phyloP scores from a whole-genome alignment of 208 protist genomes.

The Trypanosoma rangeli region DNA sequence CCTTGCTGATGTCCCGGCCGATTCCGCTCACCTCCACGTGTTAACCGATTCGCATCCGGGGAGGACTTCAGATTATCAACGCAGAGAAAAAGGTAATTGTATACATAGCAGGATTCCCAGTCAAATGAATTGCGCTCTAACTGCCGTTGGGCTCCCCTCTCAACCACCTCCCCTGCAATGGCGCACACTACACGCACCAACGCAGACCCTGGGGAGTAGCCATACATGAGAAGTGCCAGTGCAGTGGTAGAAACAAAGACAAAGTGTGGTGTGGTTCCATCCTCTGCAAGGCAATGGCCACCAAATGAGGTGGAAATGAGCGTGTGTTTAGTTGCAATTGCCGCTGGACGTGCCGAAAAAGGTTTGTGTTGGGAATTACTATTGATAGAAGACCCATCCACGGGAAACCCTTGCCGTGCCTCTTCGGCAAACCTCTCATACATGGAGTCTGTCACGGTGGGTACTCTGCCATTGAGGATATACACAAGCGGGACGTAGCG shows the following conservation, averaged over 20 bases:
- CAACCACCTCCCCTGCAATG: slow-evolving; percentile 23
- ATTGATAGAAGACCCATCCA: background rate
- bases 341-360: background rate
- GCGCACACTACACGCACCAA: slow-evolving; percentile 14
- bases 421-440: background rate
- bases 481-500: slow-evolving; percentile 15
- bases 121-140: slow-evolving; percentile 15
- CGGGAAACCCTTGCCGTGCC: background rate
- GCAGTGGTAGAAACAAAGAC: slow-evolving; percentile 23
- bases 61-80: slow-evolving; percentile 27
- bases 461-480: background rate
- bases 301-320: slow-evolving; percentile 14
- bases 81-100: slow-evolving; percentile 14
- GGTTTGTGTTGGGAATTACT: background rate
- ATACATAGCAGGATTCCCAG: slow-evolving; percentile 28
- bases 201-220: slow-evolving; percentile 22
- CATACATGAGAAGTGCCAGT: slow-evolving; percentile 18
- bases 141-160: slow-evolving; percentile 3
- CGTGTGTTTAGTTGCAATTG: background rate
- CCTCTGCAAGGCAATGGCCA: slow-evolving; percentile 7
- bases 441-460: background rate
- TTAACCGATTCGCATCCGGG: slow-evolving; percentile 28
- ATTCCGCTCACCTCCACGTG: slow-evolving; percentile 17
- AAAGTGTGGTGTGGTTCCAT: slow-evolving; percentile 4
- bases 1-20: slow-evolving; percentile 30